These are phyloP conservation scores for Xylaria multiplex DNA, from an alignment of 2,329 filamentous ascomycete species.

Conservation along the genomic window DNA sequence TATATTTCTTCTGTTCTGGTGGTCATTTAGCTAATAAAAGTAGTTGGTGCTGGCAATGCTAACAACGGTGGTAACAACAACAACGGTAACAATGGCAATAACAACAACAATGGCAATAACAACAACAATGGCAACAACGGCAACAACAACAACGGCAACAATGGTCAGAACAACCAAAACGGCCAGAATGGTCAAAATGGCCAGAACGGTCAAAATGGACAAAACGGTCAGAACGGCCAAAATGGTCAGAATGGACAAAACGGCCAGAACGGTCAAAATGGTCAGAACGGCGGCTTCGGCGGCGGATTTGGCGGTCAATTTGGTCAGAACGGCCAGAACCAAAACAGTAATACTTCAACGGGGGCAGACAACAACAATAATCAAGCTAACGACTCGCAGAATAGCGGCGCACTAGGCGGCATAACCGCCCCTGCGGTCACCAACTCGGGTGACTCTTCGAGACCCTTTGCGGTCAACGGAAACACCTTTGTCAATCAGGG, in stretches of 20 bases:
- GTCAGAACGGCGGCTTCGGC: constrained; percentile 17
- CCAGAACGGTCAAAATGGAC: constrained; percentile 31
- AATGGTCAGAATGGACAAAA: constrained; percentile 37
- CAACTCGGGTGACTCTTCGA: constrained; percentile 47
- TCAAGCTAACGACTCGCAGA: constrained; percentile 40
- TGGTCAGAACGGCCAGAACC: constrained; percentile 35
- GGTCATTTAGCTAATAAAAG: not conserved
- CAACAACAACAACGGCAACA: constrained; percentile 1
- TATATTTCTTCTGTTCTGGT: not conserved
- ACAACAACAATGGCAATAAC: constrained; percentile 37
- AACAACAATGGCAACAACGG: constrained; percentile 36
- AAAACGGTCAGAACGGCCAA: constrained; percentile 41
- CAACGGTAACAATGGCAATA: constrained; percentile 28
- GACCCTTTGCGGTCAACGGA: constrained; percentile 66
- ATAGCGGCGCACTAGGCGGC: constrained; percentile 34
- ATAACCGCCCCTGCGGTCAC: constrained; percentile 40
- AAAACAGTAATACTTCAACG: constrained; percentile 34
- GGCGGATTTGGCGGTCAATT: constrained; percentile 20
- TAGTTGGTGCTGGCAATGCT: constrained; percentile 38
- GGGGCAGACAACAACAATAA: constrained; percentile 37
- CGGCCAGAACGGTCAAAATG: constrained; percentile 10
- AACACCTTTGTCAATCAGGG: constrained; percentile 66
- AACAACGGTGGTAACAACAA: constrained; percentile 9
- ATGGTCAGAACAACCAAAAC: constrained; percentile 29
- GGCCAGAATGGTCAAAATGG: constrained; percentile 32